Percentiles rank a stretch among this genome's conserved stretches.
phyloP scores from a whole-genome alignment of 2,329 filamentous ascomycete genomes.

The Aspergillus persii region DNA sequence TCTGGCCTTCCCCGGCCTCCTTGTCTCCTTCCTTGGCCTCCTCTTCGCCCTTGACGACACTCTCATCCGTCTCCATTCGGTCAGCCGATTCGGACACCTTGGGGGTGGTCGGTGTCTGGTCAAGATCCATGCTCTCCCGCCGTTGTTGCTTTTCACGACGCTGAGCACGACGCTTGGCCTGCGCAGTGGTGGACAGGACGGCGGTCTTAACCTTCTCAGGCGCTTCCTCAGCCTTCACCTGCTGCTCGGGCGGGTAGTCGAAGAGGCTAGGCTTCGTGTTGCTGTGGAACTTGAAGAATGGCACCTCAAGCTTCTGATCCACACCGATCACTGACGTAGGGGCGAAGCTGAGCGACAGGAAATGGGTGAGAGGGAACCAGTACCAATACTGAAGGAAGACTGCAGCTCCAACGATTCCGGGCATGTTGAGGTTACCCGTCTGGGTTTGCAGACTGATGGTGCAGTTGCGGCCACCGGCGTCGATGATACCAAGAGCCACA shows the following conservation, averaged over 20 bases:
- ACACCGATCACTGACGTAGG: constrained; percentile 94
- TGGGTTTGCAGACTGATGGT: constrained; percentile 97
- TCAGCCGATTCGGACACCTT: constrained; percentile 64
- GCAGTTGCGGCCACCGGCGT: constrained; percentile 96
- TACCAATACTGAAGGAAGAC: constrained; percentile 99
- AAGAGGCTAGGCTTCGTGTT: constrained; percentile 93
- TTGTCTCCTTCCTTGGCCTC: constrained; percentile 59
- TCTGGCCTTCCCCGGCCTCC: constrained; percentile 58
- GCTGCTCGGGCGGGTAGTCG: constrained; percentile 95
- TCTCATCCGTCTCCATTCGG: constrained; percentile 74
- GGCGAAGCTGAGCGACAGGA: constrained; percentile 93
- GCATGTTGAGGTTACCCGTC: constrained; percentile 98
- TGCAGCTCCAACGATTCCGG: constrained; percentile 94
- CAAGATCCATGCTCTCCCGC: constrained; percentile 93
- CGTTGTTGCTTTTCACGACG: constrained; percentile 89
- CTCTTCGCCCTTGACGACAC: constrained; percentile 62
- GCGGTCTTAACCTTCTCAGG: constrained; percentile 93
- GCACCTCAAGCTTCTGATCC: constrained; percentile 89
- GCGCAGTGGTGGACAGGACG: constrained; percentile 91
- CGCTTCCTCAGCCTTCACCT: constrained; percentile 90
- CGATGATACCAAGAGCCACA: constrained; percentile 92
- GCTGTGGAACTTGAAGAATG: constrained; percentile 92
- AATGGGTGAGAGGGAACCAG: constrained; percentile 99
- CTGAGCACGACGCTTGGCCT: constrained; percentile 91
- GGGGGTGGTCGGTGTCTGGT: constrained; percentile 72